Evolutionary conservation across 1,139 yeast genomes (phyloP), one percentile per base, ranked within the genome.

Genomic region (Debaryomyces fabryi): DNA sequence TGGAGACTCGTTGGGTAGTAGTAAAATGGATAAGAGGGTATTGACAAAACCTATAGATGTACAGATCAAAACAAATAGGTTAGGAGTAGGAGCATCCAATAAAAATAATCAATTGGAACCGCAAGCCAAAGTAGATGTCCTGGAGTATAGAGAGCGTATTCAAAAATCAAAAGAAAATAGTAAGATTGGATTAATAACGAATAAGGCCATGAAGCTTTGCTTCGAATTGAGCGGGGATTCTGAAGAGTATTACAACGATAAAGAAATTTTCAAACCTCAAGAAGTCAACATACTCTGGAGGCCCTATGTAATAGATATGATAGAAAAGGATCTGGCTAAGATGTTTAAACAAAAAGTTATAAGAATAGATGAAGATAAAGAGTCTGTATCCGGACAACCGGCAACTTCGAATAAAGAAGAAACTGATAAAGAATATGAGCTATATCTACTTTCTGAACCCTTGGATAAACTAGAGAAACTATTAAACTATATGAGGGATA

Each of bases 1-100:
- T 2, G 85, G 83, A 9, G 66, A 70, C 10, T 53, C 74, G 0
- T 60, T 80, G 15, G 85, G 85, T 0, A 53, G 51, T 15, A 52
- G 40, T 2, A 39, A 30, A 13, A 57, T n/a, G 1, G 12, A n/a
- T 12, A 6, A 41, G 16, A 48, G 52, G 63, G 58, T 39, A 58
- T 57, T 52, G 3, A 58, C 53, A 47, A 72, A 58, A 12, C 63
- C 62, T 2, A 49, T 58, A 12, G 63, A 30, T 41, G 51, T 51
- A 4, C 23, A 41, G 6, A 9, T 41, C 2, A 49, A 50, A 37
- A 23, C 40, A 6, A 51, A 48, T 25, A 49, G 45, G 24, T 20
- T 33, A 12, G 62, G 62, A 7, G 44, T 52, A 32, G 58, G 54
- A 32, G 52, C 52, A 20, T 29, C 18, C 6, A 23, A 15, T 16